phyloP scores from a whole-genome alignment of 192 early-diverging fungal genomes.

The Dissophora globulifera region DNA sequence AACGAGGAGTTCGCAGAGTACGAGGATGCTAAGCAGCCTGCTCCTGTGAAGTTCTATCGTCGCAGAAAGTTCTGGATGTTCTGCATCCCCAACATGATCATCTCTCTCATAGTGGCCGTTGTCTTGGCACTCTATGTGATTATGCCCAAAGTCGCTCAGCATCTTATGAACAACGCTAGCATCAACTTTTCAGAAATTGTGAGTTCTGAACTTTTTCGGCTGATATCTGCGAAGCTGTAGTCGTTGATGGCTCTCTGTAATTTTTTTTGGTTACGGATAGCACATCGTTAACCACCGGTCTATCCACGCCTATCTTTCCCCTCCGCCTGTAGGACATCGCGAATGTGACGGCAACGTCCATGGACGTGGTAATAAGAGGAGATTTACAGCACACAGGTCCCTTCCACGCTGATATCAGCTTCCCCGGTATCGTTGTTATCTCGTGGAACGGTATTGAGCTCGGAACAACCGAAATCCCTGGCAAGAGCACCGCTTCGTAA shows the following conservation, averaged over 20 bases:
- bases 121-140: conserved; percentile 59
- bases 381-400: conserved; percentile 55
- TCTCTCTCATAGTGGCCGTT: conserved; percentile 55
- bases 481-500: conserved; percentile 8
- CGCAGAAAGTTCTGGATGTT: conserved; percentile 60
- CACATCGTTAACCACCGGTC: no score
- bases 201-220: no score
- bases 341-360: conserved; percentile 9
- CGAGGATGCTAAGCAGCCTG: conserved; percentile 19
- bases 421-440: conserved; percentile 46
- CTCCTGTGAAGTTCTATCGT: conserved; percentile 50
- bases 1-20: conserved; percentile 13
- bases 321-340: conserved; percentile 15
- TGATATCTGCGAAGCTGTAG: no score
- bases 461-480: conserved; percentile 16
- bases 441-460: conserved; percentile 43
- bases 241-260: no score
- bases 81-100: conserved; percentile 51
- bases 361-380: conserved; percentile 27
- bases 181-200: conserved; percentile 31
- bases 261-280: no score
- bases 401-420: conserved; percentile 56
- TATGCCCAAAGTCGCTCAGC: conserved; percentile 62
- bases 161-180: conserved; percentile 21
- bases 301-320: no score